phyloP scores from a whole-genome alignment of 441 rosid species.

The Gossypium aridum region DNA sequence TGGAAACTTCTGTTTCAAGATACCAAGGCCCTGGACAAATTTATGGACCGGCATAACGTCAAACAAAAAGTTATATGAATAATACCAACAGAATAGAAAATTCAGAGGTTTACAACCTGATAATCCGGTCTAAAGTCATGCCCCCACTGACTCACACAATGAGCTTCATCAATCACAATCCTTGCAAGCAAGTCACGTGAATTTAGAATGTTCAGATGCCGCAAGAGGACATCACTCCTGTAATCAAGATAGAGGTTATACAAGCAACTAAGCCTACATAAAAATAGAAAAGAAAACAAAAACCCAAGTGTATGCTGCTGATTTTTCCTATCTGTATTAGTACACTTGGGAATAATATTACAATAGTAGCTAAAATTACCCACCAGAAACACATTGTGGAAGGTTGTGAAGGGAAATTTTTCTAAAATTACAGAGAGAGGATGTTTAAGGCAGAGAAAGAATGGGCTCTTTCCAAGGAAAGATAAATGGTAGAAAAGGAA shows the following conservation, averaged over 20 bases:
- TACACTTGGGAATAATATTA: neutral
- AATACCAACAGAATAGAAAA: neutral
- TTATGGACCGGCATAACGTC: conserved; percentile 14
- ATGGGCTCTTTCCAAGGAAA: neutral
- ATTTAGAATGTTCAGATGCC: conserved; percentile 72
- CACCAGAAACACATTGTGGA: neutral
- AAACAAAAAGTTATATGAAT: conserved; percentile 14
- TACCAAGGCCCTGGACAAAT: conserved; percentile 75
- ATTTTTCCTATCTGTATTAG: neutral
- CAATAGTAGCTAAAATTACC: neutral
- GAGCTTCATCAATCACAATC: conserved; percentile 98
- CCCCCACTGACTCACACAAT: conserved; percentile 99
- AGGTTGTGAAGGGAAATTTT: neutral
- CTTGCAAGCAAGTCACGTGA: conserved; percentile 77
- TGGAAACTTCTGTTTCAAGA: conserved; percentile 83
- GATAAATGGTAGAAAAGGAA: neutral
- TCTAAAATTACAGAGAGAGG: neutral
- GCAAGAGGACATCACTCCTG: conserved; percentile 90
- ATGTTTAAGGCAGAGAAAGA: neutral
- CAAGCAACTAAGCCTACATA: neutral
- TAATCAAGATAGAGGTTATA: conserved; percentile 18
- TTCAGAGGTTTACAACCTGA: conserved; percentile 51
- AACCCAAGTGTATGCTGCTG: neutral
- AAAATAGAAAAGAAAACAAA: neutral
- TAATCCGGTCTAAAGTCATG: conserved; percentile 99